Conservation (phyloP, 1,284 basidiomycete genomes). For the Ustilago hordei region DNA sequence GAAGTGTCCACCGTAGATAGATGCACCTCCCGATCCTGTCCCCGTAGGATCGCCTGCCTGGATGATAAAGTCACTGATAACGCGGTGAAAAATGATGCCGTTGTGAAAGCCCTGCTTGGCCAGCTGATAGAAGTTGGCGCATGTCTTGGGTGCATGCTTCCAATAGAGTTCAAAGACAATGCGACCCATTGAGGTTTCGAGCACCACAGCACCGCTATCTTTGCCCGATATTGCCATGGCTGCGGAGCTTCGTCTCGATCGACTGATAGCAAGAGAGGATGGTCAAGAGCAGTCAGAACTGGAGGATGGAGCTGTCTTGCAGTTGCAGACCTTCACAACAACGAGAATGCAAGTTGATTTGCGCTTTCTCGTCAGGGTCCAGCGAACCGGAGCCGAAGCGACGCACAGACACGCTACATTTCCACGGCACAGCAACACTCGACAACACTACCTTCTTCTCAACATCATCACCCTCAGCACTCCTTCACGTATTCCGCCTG, state of each 20-base stretch:
- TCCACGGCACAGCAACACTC: slow-evolving; percentile 4
- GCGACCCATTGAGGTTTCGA: slow-evolving; percentile 64
- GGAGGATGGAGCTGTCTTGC: background rate
- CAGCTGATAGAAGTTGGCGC: slow-evolving; percentile 63
- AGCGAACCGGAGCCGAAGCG: slow-evolving; percentile 28
- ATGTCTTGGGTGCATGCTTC: slow-evolving; percentile 64
- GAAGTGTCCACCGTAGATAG: slow-evolving; percentile 74
- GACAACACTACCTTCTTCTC: slow-evolving; percentile 4
- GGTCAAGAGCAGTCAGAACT: slow-evolving; percentile 4
- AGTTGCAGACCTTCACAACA: background rate
- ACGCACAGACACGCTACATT: slow-evolving; percentile 29
- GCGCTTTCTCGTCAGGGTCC: slow-evolving; percentile 27
- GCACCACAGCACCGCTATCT: slow-evolving; percentile 47
- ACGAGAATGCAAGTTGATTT: background rate
- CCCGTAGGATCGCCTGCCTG: slow-evolving; percentile 97
- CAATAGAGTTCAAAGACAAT: slow-evolving; percentile 65
- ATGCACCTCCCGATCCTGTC: slow-evolving; percentile 92
- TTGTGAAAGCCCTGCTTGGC: slow-evolving; percentile 67
- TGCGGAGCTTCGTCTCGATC: background rate
- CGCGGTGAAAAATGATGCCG: slow-evolving; percentile 89
- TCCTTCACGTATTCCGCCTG: background rate
- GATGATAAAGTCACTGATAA: slow-evolving; percentile 99
- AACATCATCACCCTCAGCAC: slow-evolving; percentile 9
- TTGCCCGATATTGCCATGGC: slow-evolving; percentile 45
- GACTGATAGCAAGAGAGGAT: background rate